Percentiles rank a stretch among this genome's conserved stretches.
Conservation (phyloP, 1,284 basidiomycete species). For the Inonotus hispidus region DNA sequence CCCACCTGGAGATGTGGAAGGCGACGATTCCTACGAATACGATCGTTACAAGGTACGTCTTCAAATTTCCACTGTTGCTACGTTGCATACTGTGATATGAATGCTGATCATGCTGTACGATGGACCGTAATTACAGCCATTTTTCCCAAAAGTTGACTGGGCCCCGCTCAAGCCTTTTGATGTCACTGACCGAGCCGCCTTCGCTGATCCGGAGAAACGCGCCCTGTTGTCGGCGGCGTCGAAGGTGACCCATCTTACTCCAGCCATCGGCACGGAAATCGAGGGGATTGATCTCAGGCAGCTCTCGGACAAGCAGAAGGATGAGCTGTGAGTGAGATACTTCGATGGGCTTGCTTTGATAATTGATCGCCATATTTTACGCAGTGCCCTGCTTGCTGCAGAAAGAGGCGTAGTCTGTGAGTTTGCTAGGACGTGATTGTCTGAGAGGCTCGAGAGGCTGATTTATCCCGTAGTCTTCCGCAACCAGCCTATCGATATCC, state of each 20-base stretch:
- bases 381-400: constrained; percentile 60
- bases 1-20: constrained; percentile 46
- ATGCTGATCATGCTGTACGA: not conserved
- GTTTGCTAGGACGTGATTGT: constrained; percentile 24
- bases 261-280: constrained; percentile 23
- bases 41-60: constrained; percentile 53
- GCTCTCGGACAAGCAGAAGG: constrained; percentile 22
- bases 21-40: constrained; percentile 48
- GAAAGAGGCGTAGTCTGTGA: constrained; percentile 67
- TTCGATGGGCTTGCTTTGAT: not conserved
- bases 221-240: constrained; percentile 21
- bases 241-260: constrained; percentile 23
- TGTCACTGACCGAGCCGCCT: constrained; percentile 58
- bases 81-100: not conserved
- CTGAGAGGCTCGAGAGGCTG: too few relatives aligned
- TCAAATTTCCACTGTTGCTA: not conserved
- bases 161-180: constrained; percentile 53
- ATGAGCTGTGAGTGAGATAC: constrained; percentile 19
- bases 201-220: constrained; percentile 21
- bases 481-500: constrained; percentile 63
- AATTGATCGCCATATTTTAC: constrained; percentile 11
- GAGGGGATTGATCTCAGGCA: constrained; percentile 23
- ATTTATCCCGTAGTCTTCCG: constrained; percentile 53
- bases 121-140: constrained; percentile 40
- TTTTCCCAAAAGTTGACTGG: constrained; percentile 60